A percentile compares a stretch with the other conserved stretches of the same genome.
phyloP scores from a whole-genome alignment of 176 grass and related monocot species.

The Oryza officinalis region DNA sequence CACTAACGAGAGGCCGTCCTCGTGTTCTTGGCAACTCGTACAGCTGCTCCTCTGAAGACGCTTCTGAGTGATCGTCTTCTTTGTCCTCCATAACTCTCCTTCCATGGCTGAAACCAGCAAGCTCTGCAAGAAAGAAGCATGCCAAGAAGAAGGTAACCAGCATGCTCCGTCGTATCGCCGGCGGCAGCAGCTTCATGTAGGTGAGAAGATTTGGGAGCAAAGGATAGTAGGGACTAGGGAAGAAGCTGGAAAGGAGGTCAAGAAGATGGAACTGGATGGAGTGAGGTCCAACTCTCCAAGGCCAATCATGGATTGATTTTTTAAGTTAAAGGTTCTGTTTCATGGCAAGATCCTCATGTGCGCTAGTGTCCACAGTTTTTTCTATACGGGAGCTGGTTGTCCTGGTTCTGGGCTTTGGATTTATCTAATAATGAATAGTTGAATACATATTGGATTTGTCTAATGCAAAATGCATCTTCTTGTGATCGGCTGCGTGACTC shows the following conservation, averaged over 20 bases:
- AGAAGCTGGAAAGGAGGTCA: neutral
- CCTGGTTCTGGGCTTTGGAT: constrained; percentile 14
- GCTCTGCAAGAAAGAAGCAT: neutral
- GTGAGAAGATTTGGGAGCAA: neutral
- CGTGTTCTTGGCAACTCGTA: constrained; percentile 2
- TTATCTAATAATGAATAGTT: constrained; percentile 24
- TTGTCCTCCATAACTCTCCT: neutral
- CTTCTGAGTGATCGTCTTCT: neutral
- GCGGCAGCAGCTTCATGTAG: neutral
- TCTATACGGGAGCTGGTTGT: neutral
- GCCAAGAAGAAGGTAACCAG: constrained; percentile 22
- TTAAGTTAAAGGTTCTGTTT: neutral
- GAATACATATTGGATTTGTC: constrained; percentile 21
- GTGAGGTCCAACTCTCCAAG: neutral
- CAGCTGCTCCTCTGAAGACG: constrained; percentile 12
- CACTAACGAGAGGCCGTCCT: neutral
- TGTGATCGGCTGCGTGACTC: neutral
- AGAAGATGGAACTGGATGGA: neutral
- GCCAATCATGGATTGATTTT: neutral
- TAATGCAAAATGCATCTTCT: neutral
- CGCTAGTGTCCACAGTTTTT: neutral
- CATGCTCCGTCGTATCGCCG: neutral
- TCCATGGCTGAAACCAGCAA: constrained; percentile 15
- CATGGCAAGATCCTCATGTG: neutral
- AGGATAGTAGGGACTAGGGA: neutral